Evolutionary conservation across 495 filamentous ascomycete species (phyloP), one percentile per base, ranked within the genome.

Genomic region (Penicillium silybi): DNA sequence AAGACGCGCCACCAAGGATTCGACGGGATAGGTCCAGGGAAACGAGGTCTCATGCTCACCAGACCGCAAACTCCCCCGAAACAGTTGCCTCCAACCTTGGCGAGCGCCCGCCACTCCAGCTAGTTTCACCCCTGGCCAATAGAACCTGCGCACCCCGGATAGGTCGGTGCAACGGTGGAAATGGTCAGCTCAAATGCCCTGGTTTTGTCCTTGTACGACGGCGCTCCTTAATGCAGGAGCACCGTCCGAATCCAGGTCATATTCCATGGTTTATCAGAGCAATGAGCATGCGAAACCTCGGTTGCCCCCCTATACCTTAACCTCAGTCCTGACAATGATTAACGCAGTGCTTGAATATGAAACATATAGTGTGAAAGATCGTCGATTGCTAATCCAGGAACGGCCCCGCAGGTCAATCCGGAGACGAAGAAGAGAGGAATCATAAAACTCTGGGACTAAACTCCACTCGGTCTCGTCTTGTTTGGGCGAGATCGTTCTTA

Each of bases 161-260:
- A n/a, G 26, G 46, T 50, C 46, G 53, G 53, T 55, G 53, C 42
- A 50, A 55, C 53, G 42, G 41, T 50, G 44, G 51, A 53, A 22
- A 29, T 13, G 43, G 23, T 35, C 26, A 13, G 18, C 13, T 26
- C 15, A 23, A 37, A 42, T 29, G 19, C 25, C 10, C 43, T n/a
- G 38, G 38, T 35, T 35, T 42, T 16, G 16, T 10, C 7, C 16
- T 32, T 19, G 46, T 27, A 40, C 46, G 29, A 32, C 29, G 29
- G 29, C 29, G 29, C 29, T 2, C 27, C 29, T 32, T 10, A 29
- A 8, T 6, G 11, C 29, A 32, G 29, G 1, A 32, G 29, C 29
- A 13, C 22, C 22, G 22, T 13, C 29, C 13, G 4, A 2, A 32
- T 32, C 29, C 10, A 29, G 7, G 29, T 32, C 29, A 29, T 29